phyloP scores from a whole-genome alignment of 805 yeast genomes.

The Suhomyces sp. region DNA sequence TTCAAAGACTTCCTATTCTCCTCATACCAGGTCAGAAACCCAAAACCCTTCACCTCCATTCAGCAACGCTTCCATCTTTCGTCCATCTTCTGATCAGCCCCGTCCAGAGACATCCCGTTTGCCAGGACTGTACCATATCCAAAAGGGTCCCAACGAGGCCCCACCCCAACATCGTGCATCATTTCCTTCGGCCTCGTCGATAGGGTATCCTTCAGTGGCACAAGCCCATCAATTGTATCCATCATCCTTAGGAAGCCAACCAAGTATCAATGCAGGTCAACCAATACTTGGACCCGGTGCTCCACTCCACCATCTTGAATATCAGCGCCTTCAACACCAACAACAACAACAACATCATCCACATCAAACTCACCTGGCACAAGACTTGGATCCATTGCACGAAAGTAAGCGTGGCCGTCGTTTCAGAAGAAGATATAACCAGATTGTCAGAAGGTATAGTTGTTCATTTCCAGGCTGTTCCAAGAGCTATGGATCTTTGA shows the following conservation, averaged over 20 bases:
- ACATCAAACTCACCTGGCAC: slow-evolving; percentile 10
- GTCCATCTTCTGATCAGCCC: no score
- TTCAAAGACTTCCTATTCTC: slow-evolving; percentile 3
- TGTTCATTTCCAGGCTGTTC: slow-evolving; percentile 40
- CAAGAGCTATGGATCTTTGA: slow-evolving; percentile 43
- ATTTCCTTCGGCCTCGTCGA: neutral
- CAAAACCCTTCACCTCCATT: slow-evolving; percentile 3
- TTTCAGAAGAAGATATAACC: slow-evolving; percentile 37
- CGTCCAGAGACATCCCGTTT: no score
- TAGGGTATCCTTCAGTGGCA: neutral
- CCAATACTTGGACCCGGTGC: slow-evolving; percentile 4
- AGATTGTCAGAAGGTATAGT: slow-evolving; percentile 30
- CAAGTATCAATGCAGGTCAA: slow-evolving; percentile 2
- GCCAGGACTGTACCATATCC: no score
- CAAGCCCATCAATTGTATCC: neutral
- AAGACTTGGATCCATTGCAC: slow-evolving; percentile 14
- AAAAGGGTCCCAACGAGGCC: no score
- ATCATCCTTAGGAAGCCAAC: slow-evolving; percentile 1
- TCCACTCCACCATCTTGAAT: slow-evolving; percentile 3
- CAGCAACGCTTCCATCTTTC: neutral
- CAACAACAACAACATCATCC: neutral
- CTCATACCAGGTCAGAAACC: neutral
- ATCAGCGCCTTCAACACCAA: neutral
- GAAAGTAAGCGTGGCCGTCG: slow-evolving; percentile 31
- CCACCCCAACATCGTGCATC: slow-evolving; percentile 1